Evolutionary conservation across 371 early-diverging fungal species (phyloP), one percentile per base, ranked within the genome.

Genomic region (Gilbertella persicaria): DNA sequence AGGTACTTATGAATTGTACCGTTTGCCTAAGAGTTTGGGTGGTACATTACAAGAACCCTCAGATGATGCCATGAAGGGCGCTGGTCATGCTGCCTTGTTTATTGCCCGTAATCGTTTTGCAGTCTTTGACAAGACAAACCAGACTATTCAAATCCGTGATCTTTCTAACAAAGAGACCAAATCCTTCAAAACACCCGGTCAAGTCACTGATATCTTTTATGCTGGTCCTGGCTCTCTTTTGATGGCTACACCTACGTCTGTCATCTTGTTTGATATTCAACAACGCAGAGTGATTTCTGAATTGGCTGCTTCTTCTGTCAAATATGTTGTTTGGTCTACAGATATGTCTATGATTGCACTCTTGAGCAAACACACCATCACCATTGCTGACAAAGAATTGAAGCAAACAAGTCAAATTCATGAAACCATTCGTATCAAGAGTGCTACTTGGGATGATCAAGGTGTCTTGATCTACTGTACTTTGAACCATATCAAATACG

Each of bases 401-500:
- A 87, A 92, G 56, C 94, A 96, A 67, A 73, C 86, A 14, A 81
- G 89, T 62, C 71, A 87, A 50, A 87, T 97, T 43, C 95, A 96
- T 66, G 99, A 99, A 73, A 95, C 97, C 12, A 96, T 98, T 50
- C 88, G 95, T 59, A 95, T 99, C 75, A 95, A 96, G 80, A 92
- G 94, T 64, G 98, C 93, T 10, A 89, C 93, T 19, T 95, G 98
- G 93, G 95, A 96, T 67, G 94, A 92, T 14, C 78, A 83, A 23
- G 93, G 94, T 26, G 87, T 96, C 9, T 89, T 99, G 53, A 71
- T 99, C 40, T 99, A 99, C 78, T 89, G 98, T 42, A 99, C 99
- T 6, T 84, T 95, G 54, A 98, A 97, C 77, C 99, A 99, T 68
- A 85, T 99, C 68, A 99, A 99, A 77, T 99, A 96, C 74, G 90